Conservation (phyloP, 805 yeast genomes). For the Ogataea neopini region DNA sequence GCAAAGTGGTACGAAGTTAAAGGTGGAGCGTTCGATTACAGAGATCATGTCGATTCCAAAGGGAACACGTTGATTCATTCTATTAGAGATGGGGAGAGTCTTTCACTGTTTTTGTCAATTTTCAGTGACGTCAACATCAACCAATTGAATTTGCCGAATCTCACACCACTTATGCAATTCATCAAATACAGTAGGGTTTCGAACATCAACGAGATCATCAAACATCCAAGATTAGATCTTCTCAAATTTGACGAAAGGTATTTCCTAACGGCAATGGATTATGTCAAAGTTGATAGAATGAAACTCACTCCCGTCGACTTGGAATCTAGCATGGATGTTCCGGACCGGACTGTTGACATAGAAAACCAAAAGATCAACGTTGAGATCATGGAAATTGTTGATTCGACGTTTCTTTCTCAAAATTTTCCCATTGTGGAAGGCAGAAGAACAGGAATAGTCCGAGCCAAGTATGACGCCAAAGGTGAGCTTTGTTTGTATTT, state of each 20-base stretch:
- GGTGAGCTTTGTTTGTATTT: conserved; percentile 31
- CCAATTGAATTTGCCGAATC: conserved; percentile 52
- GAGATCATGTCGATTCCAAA: conserved; percentile 67
- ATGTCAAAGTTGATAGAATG: conserved; percentile 39
- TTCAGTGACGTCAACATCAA: conserved; percentile 54
- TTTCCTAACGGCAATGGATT: conserved; percentile 46
- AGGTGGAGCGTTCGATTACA: conserved; percentile 41
- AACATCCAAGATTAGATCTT: conserved; percentile 51
- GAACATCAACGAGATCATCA: conserved; percentile 53
- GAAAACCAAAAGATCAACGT: conserved; percentile 12
- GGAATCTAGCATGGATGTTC: conserved; percentile 3
- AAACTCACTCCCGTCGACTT: background rate
- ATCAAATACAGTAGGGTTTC: conserved; percentile 67
- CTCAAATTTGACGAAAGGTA: conserved; percentile 32
- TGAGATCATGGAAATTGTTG: conserved; percentile 38
- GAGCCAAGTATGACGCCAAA: conserved; percentile 35
- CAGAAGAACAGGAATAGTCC: conserved; percentile 34
- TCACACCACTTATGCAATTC: conserved; percentile 72
- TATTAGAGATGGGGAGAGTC: conserved; percentile 46
- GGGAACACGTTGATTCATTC: conserved; percentile 82
- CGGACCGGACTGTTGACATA: background rate
- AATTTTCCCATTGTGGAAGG: conserved; percentile 24
- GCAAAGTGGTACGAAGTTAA: conserved; percentile 41
- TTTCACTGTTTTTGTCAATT: conserved; percentile 41
- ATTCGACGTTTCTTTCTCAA: conserved; percentile 26